Evolutionary conservation across 2,329 filamentous ascomycete species (phyloP).

Genomic region (Blastomyces parvus): DNA sequence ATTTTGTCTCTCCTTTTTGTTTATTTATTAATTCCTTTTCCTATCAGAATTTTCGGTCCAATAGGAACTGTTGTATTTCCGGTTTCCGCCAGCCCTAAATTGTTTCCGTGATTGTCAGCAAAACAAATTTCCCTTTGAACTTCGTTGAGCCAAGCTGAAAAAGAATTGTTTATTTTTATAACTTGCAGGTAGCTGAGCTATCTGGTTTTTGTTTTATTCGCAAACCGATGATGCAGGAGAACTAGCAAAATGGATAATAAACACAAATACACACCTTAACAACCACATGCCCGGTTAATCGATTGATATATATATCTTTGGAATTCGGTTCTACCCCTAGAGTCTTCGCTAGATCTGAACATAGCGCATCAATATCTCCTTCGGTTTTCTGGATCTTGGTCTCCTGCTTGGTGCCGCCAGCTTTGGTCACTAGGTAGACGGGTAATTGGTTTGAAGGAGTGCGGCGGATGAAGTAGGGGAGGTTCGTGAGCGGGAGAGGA

Average conservation of each 20-base stretch:
- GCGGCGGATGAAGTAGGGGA: constrained; percentile 62
- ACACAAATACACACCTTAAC: constrained; percentile 52
- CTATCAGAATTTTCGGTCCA: constrained; percentile 37
- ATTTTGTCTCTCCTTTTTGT: neutral
- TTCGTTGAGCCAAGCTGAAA: neutral
- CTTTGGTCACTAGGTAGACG: constrained; percentile 65
- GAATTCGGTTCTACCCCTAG: constrained; percentile 45
- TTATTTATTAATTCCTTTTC: constrained; percentile 8
- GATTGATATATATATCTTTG: constrained; percentile 42
- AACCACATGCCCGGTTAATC: constrained; percentile 61
- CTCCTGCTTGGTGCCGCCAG: constrained; percentile 64
- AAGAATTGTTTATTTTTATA: neutral
- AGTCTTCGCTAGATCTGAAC: constrained; percentile 51
- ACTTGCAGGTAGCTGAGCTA: neutral
- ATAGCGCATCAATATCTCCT: constrained; percentile 57
- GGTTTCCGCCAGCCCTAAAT: constrained; percentile 42
- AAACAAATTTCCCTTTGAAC: neutral
- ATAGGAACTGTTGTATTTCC: constrained; percentile 41
- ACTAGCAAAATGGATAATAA: neutral
- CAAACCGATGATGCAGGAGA: neutral
- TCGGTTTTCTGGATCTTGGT: constrained; percentile 71
- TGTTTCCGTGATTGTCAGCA: neutral
- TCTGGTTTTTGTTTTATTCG: neutral
- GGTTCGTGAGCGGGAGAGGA: constrained; percentile 31
- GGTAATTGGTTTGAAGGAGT: constrained; percentile 62